Percentiles rank a stretch among this genome's conserved stretches.
These are phyloP conservation scores for Suhomyces kilbournensis DNA, from an alignment of 805 yeast species.

Conservation along the genomic window DNA sequence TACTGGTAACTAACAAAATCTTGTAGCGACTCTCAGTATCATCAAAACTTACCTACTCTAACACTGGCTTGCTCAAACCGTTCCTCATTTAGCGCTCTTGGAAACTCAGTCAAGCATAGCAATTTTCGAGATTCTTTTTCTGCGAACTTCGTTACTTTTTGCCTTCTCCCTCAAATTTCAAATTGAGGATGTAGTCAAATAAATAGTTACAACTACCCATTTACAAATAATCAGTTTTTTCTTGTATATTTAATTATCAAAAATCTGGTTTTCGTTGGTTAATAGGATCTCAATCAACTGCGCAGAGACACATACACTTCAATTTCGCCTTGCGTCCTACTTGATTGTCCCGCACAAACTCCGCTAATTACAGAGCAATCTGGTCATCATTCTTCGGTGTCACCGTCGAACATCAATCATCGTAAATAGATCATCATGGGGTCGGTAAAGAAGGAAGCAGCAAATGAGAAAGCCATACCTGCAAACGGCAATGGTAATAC, in stretches of 20 bases:
- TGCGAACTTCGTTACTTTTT: not conserved
- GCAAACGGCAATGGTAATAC: not conserved
- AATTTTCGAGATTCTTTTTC: not conserved
- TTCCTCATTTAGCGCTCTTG: not conserved
- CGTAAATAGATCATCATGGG: not conserved
- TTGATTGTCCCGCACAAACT: not conserved
- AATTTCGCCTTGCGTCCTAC: not conserved
- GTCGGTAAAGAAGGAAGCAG: not conserved
- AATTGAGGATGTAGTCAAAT: not conserved
- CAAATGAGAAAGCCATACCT: not conserved
- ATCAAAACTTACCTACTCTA: not conserved
- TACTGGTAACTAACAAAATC: not conserved
- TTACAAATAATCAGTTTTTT: not conserved
- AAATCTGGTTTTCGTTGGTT: not conserved
- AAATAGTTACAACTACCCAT: not conserved
- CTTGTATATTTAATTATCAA: not conserved
- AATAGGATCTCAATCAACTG: not conserved
- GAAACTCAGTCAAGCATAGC: not conserved
- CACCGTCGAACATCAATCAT: not conserved
- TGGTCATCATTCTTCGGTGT: not conserved
- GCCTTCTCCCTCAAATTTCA: not conserved
- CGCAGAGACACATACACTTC: not conserved
- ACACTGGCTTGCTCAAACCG: not conserved
- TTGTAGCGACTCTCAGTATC: not conserved
- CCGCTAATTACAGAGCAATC: not conserved